These are phyloP conservation scores for Durio zibethinus DNA, from an alignment of 345 rosid genomes.

Conservation along the genomic window DNA sequence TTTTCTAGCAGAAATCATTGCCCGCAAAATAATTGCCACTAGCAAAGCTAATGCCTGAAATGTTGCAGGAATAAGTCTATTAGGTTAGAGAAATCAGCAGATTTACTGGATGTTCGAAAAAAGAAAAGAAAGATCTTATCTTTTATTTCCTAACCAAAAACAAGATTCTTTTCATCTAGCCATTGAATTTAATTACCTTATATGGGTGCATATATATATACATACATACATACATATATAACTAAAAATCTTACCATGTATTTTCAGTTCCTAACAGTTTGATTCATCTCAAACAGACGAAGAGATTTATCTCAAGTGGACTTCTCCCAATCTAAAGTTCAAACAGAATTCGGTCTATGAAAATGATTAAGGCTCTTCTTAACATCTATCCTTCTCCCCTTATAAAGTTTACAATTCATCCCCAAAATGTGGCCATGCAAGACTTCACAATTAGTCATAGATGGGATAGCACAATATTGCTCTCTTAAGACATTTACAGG, in stretches of 20 bases:
- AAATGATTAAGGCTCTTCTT: not conserved
- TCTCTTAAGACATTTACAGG: not conserved
- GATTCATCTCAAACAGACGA: not conserved
- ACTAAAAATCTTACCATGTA: not conserved
- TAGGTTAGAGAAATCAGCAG: not conserved
- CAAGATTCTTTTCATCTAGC: not conserved
- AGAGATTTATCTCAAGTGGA: not conserved
- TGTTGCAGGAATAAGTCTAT: conserved; percentile 1
- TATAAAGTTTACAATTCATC: not conserved
- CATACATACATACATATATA: not conserved
- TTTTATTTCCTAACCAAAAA: not conserved
- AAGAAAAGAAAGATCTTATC: not conserved
- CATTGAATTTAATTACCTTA: not conserved
- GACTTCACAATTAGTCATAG: not conserved
- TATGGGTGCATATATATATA: too few relatives aligned
- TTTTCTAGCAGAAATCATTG: conserved; percentile 54
- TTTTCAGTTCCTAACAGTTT: not conserved
- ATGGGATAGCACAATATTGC: not conserved
- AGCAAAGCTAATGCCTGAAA: conserved; percentile 66
- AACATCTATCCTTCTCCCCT: not conserved
- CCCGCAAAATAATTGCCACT: conserved; percentile 68
- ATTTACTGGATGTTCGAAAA: not conserved
- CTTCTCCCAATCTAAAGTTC: not conserved
- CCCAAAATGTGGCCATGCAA: not conserved
- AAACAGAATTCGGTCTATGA: not conserved